A percentile compares a stretch with the other conserved stretches of the same genome.
These are phyloP conservation scores for Ganoderma lingzhi DNA, from an alignment of 1,284 basidiomycete species.

Conservation along the genomic window DNA sequence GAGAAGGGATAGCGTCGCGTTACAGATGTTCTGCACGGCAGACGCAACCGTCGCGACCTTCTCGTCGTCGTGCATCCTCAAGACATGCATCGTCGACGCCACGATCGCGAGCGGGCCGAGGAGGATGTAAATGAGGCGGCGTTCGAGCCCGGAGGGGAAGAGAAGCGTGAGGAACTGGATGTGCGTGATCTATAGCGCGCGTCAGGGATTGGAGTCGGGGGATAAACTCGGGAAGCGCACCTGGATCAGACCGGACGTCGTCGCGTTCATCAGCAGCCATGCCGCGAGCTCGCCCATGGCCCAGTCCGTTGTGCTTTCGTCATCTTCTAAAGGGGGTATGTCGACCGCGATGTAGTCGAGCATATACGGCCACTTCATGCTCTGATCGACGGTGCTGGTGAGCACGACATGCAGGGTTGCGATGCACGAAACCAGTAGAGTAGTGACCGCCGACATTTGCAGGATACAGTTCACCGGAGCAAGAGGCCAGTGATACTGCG, in stretches of 20 bases:
- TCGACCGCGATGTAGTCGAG: constrained; percentile 89
- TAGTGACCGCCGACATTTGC: constrained; percentile 84
- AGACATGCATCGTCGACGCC: constrained; percentile 86
- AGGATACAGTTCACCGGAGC: constrained; percentile 92
- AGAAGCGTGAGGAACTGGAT: constrained; percentile 98
- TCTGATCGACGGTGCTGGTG: constrained; percentile 64
- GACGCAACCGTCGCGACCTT: constrained; percentile 70
- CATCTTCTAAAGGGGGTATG: constrained; percentile 67
- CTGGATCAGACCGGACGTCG: constrained; percentile 87
- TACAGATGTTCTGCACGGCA: constrained; percentile 93
- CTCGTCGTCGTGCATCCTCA: constrained; percentile 65
- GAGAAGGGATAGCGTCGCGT: constrained; percentile 92
- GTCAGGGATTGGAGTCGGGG: not conserved
- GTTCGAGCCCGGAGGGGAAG: constrained; percentile 94
- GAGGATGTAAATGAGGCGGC: constrained; percentile 86
- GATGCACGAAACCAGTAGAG: constrained; percentile 79
- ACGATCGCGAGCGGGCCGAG: constrained; percentile 92
- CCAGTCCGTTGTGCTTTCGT: constrained; percentile 60
- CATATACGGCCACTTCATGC: constrained; percentile 92
- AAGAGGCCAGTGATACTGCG: constrained; percentile 95
- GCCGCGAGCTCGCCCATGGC: constrained; percentile 71
- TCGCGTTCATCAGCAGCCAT: constrained; percentile 90
- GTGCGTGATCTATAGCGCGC: constrained; percentile 81
- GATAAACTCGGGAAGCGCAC: constrained; percentile 49
- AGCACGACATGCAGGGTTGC: constrained; percentile 85